phyloP scores from a whole-genome alignment of 2,329 filamentous ascomycete genomes.

The Diaporthe helianthi region DNA sequence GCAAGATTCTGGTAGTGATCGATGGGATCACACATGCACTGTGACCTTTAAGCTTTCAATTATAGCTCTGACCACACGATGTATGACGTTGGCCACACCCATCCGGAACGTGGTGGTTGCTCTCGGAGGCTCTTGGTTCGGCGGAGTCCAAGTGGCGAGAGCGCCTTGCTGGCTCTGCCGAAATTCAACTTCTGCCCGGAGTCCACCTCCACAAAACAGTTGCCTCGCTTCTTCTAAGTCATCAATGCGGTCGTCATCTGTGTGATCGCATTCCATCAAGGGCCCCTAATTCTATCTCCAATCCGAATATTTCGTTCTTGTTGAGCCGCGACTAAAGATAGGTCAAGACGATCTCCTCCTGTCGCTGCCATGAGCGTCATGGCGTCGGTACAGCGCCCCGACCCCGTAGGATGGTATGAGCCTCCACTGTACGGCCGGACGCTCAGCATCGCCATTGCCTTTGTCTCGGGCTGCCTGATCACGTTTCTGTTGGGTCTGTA shows the following conservation, averaged over 20 bases:
- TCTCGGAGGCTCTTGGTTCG: constrained; percentile 1
- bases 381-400: constrained; percentile 19
- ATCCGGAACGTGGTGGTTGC: neutral
- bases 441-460: constrained; percentile 20
- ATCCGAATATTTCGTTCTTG: neutral
- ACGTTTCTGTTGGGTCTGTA: constrained; percentile 13
- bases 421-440: constrained; percentile 18
- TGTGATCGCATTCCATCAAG: neutral
- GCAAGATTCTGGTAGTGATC: constrained; percentile 1
- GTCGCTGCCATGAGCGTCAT: constrained; percentile 14
- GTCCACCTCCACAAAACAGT: neutral
- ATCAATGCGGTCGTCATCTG: neutral
- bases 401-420: constrained; percentile 10
- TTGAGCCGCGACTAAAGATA: neutral
- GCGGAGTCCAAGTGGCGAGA: too few relatives aligned
- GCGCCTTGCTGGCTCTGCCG: neutral
- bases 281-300: neutral
- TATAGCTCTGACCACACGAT: constrained; percentile 1
- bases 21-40: constrained; percentile 18
- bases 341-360: neutral
- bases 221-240: neutral
- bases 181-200: neutral
- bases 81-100: neutral
- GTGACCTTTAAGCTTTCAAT: constrained; percentile 1
- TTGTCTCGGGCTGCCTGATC: constrained; percentile 10